phyloP scores from a whole-genome alignment of 257 asterid genomes.

The Lavandula angustifolia region DNA sequence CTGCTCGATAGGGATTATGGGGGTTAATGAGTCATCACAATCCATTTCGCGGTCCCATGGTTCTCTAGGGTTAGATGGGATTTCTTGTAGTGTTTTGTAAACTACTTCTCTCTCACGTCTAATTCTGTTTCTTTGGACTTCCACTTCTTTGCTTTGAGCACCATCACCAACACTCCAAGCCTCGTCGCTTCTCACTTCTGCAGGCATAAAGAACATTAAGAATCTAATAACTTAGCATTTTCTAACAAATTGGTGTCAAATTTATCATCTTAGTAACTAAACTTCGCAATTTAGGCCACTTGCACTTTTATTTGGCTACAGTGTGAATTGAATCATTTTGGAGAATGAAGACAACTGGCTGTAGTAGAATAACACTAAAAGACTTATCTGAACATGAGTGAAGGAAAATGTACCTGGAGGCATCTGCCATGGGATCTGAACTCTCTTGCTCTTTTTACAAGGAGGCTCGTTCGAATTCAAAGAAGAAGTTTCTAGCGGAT shows the following conservation, averaged over 20 bases:
- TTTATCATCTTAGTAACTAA: neutral
- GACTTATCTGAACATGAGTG: slow-evolving; percentile 26
- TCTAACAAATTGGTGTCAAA: neutral
- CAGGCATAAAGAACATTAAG: slow-evolving; percentile 27
- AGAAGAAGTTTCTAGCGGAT: slow-evolving; percentile 40
- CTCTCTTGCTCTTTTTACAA: slow-evolving; percentile 60
- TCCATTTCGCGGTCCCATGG: slow-evolving; percentile 99
- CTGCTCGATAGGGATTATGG: slow-evolving; percentile 74
- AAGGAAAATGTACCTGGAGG: slow-evolving; percentile 75
- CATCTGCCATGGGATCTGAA: slow-evolving; percentile 68
- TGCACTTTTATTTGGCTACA: too few relatives aligned
- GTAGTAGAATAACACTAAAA: slow-evolving; percentile 7
- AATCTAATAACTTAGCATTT: slow-evolving; percentile 1
- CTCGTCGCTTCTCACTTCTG: slow-evolving; percentile 59
- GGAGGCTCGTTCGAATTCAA: slow-evolving; percentile 62
- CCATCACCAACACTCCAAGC: slow-evolving; percentile 70
- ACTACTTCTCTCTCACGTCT: slow-evolving; percentile 75
- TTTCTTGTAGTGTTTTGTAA: slow-evolving; percentile 64
- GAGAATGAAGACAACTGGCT: slow-evolving; percentile 5
- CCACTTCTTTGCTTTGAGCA: slow-evolving; percentile 83
- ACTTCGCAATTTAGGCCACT: too few relatives aligned
- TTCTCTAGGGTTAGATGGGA: slow-evolving; percentile 78
- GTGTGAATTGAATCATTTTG: slow-evolving; percentile 6
- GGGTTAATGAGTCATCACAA: slow-evolving; percentile 80
- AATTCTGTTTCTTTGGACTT: slow-evolving; percentile 74